Percentiles rank a stretch among this genome's conserved stretches.
These are phyloP conservation scores for Mycena venus DNA, from an alignment of 768 basidiomycete genomes.

Conservation along the genomic window DNA sequence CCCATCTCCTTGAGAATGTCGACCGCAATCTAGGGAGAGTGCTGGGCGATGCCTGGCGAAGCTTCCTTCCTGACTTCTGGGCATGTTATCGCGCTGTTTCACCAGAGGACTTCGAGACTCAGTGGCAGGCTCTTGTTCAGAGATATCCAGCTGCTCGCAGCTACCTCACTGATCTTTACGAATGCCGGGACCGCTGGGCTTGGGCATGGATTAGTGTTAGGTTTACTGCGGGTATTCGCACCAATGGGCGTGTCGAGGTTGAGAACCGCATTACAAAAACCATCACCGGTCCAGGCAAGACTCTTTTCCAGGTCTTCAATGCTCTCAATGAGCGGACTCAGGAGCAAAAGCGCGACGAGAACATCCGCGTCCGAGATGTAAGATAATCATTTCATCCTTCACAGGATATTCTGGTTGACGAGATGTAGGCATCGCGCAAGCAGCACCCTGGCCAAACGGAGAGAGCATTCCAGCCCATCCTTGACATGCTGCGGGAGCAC, in stretches of 20 bases:
- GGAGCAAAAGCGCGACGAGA: constrained; percentile 28
- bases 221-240: constrained; percentile 50
- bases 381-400: background rate
- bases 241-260: constrained; percentile 46
- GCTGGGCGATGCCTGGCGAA: constrained; percentile 36
- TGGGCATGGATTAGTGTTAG: constrained; percentile 44
- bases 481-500: constrained; percentile 39
- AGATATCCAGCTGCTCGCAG: constrained; percentile 30
- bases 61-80: constrained; percentile 47
- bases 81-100: background rate
- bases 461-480: constrained; percentile 39
- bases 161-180: constrained; percentile 47
- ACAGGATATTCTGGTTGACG: background rate
- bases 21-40: constrained; percentile 35
- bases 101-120: too few species aligned
- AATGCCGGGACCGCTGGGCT: constrained; percentile 48
- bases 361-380: constrained; percentile 37
- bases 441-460: constrained; percentile 44
- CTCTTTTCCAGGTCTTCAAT: constrained; percentile 37
- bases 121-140: constrained; percentile 33
- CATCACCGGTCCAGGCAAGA: constrained; percentile 41
- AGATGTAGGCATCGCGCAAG: constrained; percentile 39
- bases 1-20: constrained; percentile 47
- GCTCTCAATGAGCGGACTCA: constrained; percentile 40
- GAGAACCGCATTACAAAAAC: constrained; percentile 47